A percentile compares a stretch with the other conserved stretches of the same genome.
These are phyloP conservation scores for Hippophae rhamnoides DNA, from an alignment of 306 rosid species.

Conservation along the genomic window DNA sequence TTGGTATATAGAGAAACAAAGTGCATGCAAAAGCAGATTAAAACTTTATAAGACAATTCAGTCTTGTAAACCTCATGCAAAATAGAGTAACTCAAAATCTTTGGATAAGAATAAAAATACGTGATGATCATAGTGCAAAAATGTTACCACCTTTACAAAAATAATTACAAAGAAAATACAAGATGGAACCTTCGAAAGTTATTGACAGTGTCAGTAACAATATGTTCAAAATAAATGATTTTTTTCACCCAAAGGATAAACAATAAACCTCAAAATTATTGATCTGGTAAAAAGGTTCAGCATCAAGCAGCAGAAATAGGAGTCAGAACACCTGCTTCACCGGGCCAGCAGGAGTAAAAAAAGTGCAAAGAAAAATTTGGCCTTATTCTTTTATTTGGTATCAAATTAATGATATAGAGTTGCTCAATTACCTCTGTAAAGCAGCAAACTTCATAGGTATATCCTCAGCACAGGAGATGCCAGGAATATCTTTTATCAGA, in stretches of 20 bases:
- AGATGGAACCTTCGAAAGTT: too few relatives aligned
- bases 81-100: too few relatives aligned
- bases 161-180: too few relatives aligned
- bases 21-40: too few relatives aligned
- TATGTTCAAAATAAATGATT: too few relatives aligned
- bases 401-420: conserved; percentile 13
- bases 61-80: too few relatives aligned
- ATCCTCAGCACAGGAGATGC: conserved; percentile 65
- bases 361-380: background rate
- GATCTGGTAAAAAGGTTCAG: conserved; percentile 1
- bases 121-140: too few relatives aligned
- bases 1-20: too few relatives aligned
- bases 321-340: background rate
- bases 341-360: background rate
- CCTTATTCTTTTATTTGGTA: background rate
- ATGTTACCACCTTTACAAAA: too few relatives aligned
- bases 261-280: background rate
- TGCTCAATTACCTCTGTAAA: conserved; percentile 65
- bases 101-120: too few relatives aligned
- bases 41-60: too few relatives aligned
- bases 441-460: conserved; percentile 66
- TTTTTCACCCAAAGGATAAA: background rate
- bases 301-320: background rate
- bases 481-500: conserved; percentile 62
- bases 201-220: too few relatives aligned